Evolutionary conservation across 148 eudicot species (phyloP).

Genomic region (Vaccinium corymbosum): DNA sequence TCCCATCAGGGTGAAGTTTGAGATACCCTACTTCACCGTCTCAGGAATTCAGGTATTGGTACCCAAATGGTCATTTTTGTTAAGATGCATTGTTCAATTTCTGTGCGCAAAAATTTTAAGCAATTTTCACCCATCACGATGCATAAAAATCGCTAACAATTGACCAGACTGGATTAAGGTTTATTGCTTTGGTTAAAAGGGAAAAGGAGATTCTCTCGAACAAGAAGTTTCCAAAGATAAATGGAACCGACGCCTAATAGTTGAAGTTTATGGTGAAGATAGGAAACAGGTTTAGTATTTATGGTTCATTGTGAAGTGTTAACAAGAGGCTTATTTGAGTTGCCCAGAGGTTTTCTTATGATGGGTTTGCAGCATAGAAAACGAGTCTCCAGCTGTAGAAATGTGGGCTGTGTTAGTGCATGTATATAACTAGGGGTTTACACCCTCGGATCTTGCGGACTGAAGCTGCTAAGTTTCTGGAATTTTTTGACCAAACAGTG

Average conservation of each 20-base stretch:
- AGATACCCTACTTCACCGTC: slow-evolving; percentile 94
- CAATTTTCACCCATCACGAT: neutral
- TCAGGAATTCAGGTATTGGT: slow-evolving; percentile 87
- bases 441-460: neutral
- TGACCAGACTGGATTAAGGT: neutral
- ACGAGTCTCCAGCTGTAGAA: neutral
- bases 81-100: neutral
- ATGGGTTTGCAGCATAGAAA: neutral
- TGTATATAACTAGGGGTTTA: neutral
- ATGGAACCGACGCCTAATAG: neutral
- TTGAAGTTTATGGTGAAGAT: neutral
- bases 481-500: neutral
- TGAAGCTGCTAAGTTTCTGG: neutral
- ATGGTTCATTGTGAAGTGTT: neutral
- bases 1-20: slow-evolving; percentile 86
- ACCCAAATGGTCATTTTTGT: neutral
- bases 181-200: neutral
- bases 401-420: neutral
- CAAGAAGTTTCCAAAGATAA: neutral
- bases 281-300: neutral
- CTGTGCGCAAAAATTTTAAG: neutral
- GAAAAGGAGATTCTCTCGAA: neutral
- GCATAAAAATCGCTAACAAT: neutral
- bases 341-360: neutral
- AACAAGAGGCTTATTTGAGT: neutral